Conservation (phyloP, 495 filamentous ascomycete genomes). For the Thermothielavioides terrestris region DNA sequence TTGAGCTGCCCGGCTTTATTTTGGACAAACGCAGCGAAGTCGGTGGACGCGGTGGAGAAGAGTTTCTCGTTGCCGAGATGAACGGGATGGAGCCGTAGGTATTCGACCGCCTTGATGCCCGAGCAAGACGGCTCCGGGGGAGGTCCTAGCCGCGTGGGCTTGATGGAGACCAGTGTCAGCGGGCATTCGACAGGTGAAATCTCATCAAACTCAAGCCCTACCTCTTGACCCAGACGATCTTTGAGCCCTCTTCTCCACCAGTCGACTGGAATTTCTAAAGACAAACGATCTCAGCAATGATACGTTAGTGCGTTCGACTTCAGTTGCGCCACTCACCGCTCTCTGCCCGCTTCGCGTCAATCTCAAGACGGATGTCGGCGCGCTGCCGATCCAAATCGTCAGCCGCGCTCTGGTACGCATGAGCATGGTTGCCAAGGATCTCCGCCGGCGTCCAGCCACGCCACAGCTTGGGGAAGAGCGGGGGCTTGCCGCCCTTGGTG, state of each 20-base stretch:
- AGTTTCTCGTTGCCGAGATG: conserved; percentile 13
- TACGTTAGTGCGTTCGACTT: not conserved
- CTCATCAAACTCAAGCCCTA: not conserved
- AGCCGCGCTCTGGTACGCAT: conserved; percentile 18
- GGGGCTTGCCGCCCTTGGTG: conserved; percentile 17
- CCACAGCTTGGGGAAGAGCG: conserved; percentile 18
- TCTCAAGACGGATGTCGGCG: conserved; percentile 20
- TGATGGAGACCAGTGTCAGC: not conserved
- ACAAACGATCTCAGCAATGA: not conserved
- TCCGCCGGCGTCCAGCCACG: conserved; percentile 23
- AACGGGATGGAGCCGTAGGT: conserved; percentile 16
- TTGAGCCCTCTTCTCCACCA: conserved; percentile 18
- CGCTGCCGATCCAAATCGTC: conserved; percentile 16
- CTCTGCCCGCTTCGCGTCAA: conserved; percentile 17
- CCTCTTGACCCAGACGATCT: conserved; percentile 4
- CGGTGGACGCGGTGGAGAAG: not conserved
- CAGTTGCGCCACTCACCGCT: not conserved
- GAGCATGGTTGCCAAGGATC: conserved; percentile 21
- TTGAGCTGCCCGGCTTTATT: conserved; percentile 8
- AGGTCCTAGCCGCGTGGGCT: not conserved
- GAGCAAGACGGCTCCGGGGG: conserved; percentile 16
- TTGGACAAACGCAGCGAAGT: conserved; percentile 7
- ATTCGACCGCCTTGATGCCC: conserved; percentile 12
- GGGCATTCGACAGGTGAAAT: not conserved
- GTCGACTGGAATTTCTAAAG: conserved; percentile 18